phyloP scores from a whole-genome alignment of 805 yeast species.

The Metschnikowia gelsemii region DNA sequence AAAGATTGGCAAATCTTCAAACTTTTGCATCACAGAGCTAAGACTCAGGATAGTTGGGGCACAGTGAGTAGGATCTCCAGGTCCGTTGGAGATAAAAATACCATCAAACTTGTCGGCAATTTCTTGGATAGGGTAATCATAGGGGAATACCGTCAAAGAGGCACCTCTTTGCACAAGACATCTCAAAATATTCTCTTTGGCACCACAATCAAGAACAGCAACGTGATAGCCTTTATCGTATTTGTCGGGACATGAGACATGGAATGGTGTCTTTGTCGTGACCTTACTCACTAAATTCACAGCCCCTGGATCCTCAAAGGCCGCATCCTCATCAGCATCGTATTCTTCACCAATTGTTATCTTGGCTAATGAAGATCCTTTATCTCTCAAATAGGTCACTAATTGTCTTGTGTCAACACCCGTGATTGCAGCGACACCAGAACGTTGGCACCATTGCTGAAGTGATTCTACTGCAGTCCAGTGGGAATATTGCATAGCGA shows the following conservation, averaged over 20 bases:
- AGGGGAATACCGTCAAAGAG: conserved; percentile 93
- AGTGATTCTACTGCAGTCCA: conserved; percentile 99
- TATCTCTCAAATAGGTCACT: conserved; percentile 90
- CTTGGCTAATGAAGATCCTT: conserved; percentile 91
- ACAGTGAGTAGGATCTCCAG: conserved; percentile 96
- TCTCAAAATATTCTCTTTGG: conserved; percentile 94
- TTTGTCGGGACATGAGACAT: conserved; percentile 62
- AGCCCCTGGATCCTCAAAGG: conserved; percentile 85
- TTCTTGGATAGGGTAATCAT: conserved; percentile 88
- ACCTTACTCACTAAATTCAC: conserved; percentile 90
- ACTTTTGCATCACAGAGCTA: conserved; percentile 55
- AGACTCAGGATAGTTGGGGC: conserved; percentile 63
- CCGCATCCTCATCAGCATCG: conserved; percentile 89
- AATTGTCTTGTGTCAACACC: conserved; percentile 97
- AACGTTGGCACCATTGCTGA: conserved; percentile 94
- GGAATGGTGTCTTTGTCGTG: conserved; percentile 93
- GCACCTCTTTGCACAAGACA: conserved; percentile 95
- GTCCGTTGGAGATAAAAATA: conserved; percentile 94
- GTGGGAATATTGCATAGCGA: conserved; percentile 93
- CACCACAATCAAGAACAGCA: conserved; percentile 97
- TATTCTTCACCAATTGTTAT: conserved; percentile 88
- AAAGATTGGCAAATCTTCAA: conserved; percentile 83
- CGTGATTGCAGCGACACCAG: conserved; percentile 90
- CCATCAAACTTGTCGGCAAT: conserved; percentile 94
- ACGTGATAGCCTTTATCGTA: conserved; percentile 64